Conservation (phyloP, 345 rosid species). For the Anastatica hierochuntica region DNA sequence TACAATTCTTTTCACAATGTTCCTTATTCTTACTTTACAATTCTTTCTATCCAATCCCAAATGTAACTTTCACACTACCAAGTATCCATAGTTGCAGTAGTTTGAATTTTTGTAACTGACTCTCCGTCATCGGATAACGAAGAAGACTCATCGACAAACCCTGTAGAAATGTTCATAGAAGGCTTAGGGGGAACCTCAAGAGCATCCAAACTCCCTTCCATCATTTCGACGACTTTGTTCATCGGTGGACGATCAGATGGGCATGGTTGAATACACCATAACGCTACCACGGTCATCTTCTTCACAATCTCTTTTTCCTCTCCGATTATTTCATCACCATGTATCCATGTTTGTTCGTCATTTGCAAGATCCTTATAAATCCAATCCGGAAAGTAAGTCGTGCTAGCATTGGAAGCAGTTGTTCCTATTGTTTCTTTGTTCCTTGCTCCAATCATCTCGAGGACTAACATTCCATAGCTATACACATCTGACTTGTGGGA, state of each 20-base stretch:
- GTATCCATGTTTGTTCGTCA: background rate
- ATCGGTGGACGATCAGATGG: slow-evolving; percentile 7
- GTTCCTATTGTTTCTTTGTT: background rate
- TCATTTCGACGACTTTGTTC: background rate
- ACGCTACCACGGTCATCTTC: background rate
- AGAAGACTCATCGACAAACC: background rate
- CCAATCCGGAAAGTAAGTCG: background rate
- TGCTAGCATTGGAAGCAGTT: background rate
- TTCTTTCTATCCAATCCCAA: too few species aligned
- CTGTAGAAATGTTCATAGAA: background rate
- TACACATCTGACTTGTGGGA: background rate
- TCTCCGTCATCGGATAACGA: too few species aligned
- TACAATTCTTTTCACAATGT: too few species aligned
- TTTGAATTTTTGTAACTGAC: too few species aligned
- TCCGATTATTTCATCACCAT: background rate
- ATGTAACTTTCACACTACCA: too few species aligned
- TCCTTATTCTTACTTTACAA: too few species aligned
- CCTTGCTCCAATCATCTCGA: too few species aligned
- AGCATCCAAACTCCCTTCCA: background rate
- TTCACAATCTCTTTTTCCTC: background rate
- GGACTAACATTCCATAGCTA: slow-evolving; percentile 8
- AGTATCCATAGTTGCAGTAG: too few species aligned
- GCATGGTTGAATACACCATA: slow-evolving; percentile 4
- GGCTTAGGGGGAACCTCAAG: background rate
- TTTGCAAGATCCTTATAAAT: background rate